Conservation (phyloP, 495 filamentous ascomycete genomes). For the Penicillium atrosanguineum region DNA sequence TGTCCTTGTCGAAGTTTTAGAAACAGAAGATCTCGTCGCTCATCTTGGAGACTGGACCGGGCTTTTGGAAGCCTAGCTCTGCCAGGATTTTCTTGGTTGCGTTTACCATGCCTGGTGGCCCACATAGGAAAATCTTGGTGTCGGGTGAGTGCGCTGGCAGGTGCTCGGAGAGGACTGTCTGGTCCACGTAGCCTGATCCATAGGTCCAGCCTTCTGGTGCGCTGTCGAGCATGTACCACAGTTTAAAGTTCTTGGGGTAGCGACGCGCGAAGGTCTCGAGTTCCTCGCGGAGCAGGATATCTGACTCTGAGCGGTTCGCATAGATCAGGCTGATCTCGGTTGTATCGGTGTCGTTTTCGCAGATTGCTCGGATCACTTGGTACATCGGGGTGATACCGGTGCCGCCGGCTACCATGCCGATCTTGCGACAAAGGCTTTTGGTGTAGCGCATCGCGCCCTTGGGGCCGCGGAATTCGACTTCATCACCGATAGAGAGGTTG, state of each 20-base stretch:
- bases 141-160: constrained; percentile 25
- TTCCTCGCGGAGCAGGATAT: constrained; percentile 42
- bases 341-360: constrained; percentile 45
- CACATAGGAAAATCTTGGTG: constrained; percentile 40
- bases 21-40: constrained; percentile 40
- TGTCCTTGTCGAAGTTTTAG: constrained; percentile 13
- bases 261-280: constrained; percentile 45
- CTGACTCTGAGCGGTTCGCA: constrained; percentile 39
- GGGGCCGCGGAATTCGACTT: constrained; percentile 47
- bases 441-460: constrained; percentile 47
- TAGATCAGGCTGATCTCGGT: constrained; percentile 50
- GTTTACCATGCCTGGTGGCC: constrained; percentile 40
- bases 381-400: constrained; percentile 60
- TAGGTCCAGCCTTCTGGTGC: constrained; percentile 28
- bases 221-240: constrained; percentile 45
- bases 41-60: constrained; percentile 37
- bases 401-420: constrained; percentile 44
- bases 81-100: constrained; percentile 37
- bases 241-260: constrained; percentile 41
- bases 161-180: constrained; percentile 18
- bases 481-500: constrained; percentile 38
- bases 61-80: constrained; percentile 30
- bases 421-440: constrained; percentile 30
- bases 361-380: constrained; percentile 52
- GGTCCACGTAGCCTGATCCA: constrained; percentile 29